Base-by-base conservation (phyloP, 2,329 filamentous ascomycete genomes). In the Aspergillus ibericus region DNA sequence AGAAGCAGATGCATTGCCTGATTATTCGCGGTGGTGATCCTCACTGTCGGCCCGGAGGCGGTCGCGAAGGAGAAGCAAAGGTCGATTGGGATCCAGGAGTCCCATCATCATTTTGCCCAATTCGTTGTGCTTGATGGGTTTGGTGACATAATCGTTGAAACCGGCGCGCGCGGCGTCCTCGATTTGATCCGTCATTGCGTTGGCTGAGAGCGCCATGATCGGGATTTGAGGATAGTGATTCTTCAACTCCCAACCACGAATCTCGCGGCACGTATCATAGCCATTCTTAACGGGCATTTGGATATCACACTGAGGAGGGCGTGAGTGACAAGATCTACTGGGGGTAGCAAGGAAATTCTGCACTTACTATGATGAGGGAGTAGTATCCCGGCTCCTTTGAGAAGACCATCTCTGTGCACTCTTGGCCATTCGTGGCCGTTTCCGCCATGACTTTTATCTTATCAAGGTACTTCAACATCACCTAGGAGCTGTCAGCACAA, bases 231-330 rank as follows among this genome's bases (percentile, higher is more conserved):
- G 76, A 59, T 78, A 79, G 58, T 78, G 74, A 54, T 80, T 78
- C 53, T 72, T 74, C 52, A 72, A 65, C 61, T 81, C 79, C 79
- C 78, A 81, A 29, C 62, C 66, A 50, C 79, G 77, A 62, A 81
- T 77, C 32, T 80, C 78, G 50, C 70, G 72, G 60, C 78, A 80
- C 2, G 78, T 80, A 47, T 81, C 76, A 58, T 81, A 80, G 34
- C 79, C 79, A 52, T 81, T 80, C 65, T 80, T 81, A 56, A 79
- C 65, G 5, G 79, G 79, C 79, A 81, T 81, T 67, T 81, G 78
- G 47, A 81, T 81, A 65, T 81, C 79, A 58, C 79, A 81, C 77
- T 79, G 47, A 25, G 18, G 7, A 20, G n/a, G 5, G 18, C 34
- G 47, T 59, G 35, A 55, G 51, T 35, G 22, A 53, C 6, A 47